Evolutionary conservation across 2,329 filamentous ascomycete genomes (phyloP), one percentile per base, ranked within the genome.

Genomic region (Stachybotrys echinatus): DNA sequence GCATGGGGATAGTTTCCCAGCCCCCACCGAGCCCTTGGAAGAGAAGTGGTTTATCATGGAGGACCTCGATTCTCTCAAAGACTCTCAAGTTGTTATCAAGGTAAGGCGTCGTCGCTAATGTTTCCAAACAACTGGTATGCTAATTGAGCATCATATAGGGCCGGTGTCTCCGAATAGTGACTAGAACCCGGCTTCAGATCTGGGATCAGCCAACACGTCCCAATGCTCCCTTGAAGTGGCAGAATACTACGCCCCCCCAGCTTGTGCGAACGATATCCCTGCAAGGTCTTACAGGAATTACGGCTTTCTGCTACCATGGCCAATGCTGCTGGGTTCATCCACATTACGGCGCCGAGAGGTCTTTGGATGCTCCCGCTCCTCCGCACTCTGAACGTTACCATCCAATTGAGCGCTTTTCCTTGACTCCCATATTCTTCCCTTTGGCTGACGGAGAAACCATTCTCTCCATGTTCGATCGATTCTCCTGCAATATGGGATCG

Each of bases 341-440:
- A 12, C 44, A 46, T 23, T 46, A 46, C 27, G 44, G 22, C 6
- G 27, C n/a, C 23, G 44, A 34, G 3, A 19, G 18, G 14, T 17
- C 19, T 4, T n/a, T 4, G 18, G 44, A 46, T 37, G 44, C 44
- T 27, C 27, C 27, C 14, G 14, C 23, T 6, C n/a, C 27, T 3
- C 44, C 44, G 18, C 17, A 17, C n/a, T 23, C 19, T 5, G 44
- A 46, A 10, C 12, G 20, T n/a, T 34, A 31, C 18, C 44, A 37
- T 46, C 23, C 23, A 20, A 18, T 19, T 20, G 44, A 46, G 44
- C 23, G 44, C 17, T 12, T 3, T 12, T 14, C 14, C 6, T 37
- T 31, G 14, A 46, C 44, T 19, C 44, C 44, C 10, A 46, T 46
- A 23, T 46, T 34, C 27, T 46, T 31, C 19, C 44, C 44, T 12